Evolutionary conservation across 345 rosid genomes (phyloP).

Genomic region (Conringia planisiliqua): DNA sequence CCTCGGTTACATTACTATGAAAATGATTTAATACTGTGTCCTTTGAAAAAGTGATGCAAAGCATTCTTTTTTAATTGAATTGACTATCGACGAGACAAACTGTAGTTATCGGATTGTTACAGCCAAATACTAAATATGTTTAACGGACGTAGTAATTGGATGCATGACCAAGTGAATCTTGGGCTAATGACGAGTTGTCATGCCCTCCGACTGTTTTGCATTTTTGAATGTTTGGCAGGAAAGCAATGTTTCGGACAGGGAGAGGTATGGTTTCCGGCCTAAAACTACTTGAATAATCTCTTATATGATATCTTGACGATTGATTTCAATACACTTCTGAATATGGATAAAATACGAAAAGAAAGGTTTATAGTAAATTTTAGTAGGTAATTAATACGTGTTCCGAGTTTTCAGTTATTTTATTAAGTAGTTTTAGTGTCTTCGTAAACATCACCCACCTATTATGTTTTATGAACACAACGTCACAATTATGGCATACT

Average conservation of each 20-base stretch:
- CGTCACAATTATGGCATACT: neutral
- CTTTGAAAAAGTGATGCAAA: conserved; percentile 2
- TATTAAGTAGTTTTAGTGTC: neutral
- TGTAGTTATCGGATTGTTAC: neutral
- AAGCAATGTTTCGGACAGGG: neutral
- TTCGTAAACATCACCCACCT: neutral
- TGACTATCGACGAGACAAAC: neutral
- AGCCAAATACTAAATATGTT: neutral
- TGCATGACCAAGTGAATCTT: neutral
- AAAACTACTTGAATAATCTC: neutral
- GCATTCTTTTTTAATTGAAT: neutral
- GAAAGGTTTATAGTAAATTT: neutral
- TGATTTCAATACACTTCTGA: neutral
- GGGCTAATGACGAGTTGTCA: neutral
- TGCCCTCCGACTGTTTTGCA: neutral
- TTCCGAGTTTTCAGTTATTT: neutral
- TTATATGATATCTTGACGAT: neutral
- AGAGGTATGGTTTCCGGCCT: neutral
- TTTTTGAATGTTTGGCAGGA: neutral
- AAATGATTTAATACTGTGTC: neutral
- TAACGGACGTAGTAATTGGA: neutral
- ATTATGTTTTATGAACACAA: neutral
- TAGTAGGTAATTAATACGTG: neutral
- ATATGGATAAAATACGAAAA: neutral
- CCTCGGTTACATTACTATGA: conserved; percentile 11